Conservation (phyloP, 2,329 filamentous ascomycete genomes). For the Graphiopsis chlorocephala region DNA sequence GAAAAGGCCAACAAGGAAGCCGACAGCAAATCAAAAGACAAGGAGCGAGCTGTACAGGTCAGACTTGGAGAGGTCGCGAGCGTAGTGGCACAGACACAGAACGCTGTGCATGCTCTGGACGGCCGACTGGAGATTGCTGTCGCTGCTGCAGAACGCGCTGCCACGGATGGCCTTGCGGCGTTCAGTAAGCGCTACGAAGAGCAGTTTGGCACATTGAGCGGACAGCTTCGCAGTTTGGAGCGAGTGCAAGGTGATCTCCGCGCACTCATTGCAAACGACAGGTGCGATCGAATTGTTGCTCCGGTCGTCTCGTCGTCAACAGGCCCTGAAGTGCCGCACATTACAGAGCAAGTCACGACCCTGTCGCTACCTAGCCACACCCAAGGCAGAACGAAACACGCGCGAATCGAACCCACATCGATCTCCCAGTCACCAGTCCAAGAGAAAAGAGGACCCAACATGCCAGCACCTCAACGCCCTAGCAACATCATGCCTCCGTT, state of each 20-base stretch:
- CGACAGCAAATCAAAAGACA: background rate
- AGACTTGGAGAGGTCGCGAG: background rate
- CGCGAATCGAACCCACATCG: background rate
- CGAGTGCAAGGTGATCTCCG: background rate
- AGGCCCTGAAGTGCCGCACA: background rate
- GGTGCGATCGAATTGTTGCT: background rate
- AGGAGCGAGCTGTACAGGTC: background rate
- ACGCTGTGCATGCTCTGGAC: background rate
- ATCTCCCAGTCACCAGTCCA: background rate
- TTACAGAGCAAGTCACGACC: background rate
- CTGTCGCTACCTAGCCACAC: background rate
- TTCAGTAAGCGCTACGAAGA: background rate
- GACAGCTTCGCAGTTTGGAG: background rate
- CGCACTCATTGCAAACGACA: background rate
- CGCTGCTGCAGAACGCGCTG: background rate
- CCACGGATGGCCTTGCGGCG: background rate
- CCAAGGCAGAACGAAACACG: background rate
- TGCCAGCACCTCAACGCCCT: background rate
- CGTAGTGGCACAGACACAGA: background rate
- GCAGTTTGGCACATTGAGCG: background rate
- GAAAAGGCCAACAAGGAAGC: background rate
- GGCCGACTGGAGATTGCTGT: background rate
- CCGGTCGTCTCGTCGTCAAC: background rate
- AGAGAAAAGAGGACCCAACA: background rate
- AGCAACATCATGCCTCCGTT: background rate